Base-by-base conservation (phyloP, 345 rosid genomes). In the Citrus hindsii region DNA sequence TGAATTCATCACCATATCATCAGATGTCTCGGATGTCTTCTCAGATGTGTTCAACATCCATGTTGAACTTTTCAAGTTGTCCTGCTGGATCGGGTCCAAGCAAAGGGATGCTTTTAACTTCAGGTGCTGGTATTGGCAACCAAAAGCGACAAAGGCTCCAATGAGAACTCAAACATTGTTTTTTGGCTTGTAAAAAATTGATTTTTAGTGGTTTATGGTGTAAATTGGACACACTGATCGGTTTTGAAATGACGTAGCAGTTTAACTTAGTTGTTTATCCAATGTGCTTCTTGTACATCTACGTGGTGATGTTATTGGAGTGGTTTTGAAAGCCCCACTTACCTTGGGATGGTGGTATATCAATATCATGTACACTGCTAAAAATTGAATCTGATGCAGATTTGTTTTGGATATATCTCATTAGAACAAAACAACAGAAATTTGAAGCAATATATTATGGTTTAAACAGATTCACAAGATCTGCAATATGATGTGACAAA, bases 91-190 rank as follows among this genome's bases (percentile, higher is more conserved):
- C 88, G 1, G 86, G 84, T 71, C 63, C 72, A 25, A 80, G 77
- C 28, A 74, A 46, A 4, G 82, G 71, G 40, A 76, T 77, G 75
- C 24, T 78, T 22, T 37, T 85, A 14, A 63, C 77, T 78, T 78
- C 87, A 0, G 82, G 70, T 76, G 69, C 65, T 24, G 64, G 58
- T 63, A 53, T 76, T 7, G 74, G 79, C 73, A 79, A 56, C 68
- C 79, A 75, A 64, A 93, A 92, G 84, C 81, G 97, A 55, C 98
- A 89, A 75, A 88, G 92, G 83, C 86, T 87, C 71, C 84, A 82
- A 63, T 92, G 87, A 91, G 59, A 69, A 14, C 9, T 3, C 8
- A 30, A 28, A 66, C 25, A 59, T 32, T 42, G n/a, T 7, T 62
- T 60, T 60, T 27, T 64, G 28, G 61, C 79, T 72, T 81, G 77